phyloP scores from a whole-genome alignment of 805 yeast genomes.

The Sugiyamaella valdiviana region DNA sequence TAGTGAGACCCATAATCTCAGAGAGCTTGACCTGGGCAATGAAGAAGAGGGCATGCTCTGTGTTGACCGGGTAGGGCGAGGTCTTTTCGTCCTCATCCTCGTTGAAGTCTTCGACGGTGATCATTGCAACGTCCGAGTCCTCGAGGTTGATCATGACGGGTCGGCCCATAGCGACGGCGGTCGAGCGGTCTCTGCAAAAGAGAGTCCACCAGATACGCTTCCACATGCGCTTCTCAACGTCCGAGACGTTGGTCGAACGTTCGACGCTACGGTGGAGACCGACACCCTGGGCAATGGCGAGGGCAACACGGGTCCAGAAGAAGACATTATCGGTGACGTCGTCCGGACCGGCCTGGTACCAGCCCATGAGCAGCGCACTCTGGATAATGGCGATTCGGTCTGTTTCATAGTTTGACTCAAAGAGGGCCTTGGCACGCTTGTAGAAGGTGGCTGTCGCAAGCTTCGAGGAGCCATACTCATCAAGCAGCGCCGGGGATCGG shows the following conservation, averaged over 20 bases:
- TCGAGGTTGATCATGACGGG: conserved; percentile 62
- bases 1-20: conserved; percentile 63
- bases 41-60: conserved; percentile 49
- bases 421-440: conserved; percentile 67
- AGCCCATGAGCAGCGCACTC: conserved; percentile 54
- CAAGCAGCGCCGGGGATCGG: conserved; percentile 46
- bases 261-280: conserved; percentile 62
- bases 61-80: conserved; percentile 39
- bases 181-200: conserved; percentile 61
- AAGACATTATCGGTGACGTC: conserved; percentile 59
- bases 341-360: conserved; percentile 71
- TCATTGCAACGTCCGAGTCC: conserved; percentile 73
- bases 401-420: conserved; percentile 61
- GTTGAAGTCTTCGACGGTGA: conserved; percentile 57
- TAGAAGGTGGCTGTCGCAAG: conserved; percentile 54
- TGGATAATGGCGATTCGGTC: conserved; percentile 60
- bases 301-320: conserved; percentile 66
- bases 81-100: conserved; percentile 41
- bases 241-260: conserved; percentile 33
- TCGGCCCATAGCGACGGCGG: conserved; percentile 68
- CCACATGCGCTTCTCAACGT: conserved; percentile 44
- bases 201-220: conserved; percentile 74
- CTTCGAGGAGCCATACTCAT: conserved; percentile 41
- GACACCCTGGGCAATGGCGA: conserved; percentile 64
- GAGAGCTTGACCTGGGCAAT: conserved; percentile 60